These are phyloP conservation scores for Ocimum tenuiflorum DNA, from an alignment of 257 asterid genomes.

Conservation along the genomic window DNA sequence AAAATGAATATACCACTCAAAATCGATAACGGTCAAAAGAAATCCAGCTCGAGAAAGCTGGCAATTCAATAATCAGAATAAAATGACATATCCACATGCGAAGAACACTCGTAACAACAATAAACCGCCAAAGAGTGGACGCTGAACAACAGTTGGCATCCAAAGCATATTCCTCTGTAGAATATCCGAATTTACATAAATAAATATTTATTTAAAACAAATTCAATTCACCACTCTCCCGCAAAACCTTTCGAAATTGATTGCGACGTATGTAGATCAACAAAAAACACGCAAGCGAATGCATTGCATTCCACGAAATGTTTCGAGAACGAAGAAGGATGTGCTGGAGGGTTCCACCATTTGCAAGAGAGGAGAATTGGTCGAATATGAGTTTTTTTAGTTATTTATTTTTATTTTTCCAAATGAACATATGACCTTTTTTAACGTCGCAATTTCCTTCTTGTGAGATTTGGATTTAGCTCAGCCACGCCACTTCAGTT, in stretches of 20 bases:
- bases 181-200: conserved; percentile 40
- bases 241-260: conserved; percentile 7
- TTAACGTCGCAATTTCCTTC: background rate
- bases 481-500: too few relatives aligned
- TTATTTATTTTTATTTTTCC: background rate
- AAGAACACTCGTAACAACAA: conserved; percentile 32
- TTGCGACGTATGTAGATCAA: background rate
- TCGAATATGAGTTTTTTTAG: background rate
- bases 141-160: conserved; percentile 35
- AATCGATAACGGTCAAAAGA: conserved; percentile 10
- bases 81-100: conserved; percentile 40
- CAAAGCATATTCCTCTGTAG: conserved; percentile 54
- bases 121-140: conserved; percentile 50
- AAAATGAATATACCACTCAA: conserved; percentile 5
- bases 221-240: conserved; percentile 15
- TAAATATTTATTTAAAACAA: background rate
- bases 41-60: conserved; percentile 36
- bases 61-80: conserved; percentile 25
- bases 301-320: conserved; percentile 4
- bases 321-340: conserved; percentile 12
- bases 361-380: background rate
- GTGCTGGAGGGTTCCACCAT: conserved; percentile 11
- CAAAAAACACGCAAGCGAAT: background rate
- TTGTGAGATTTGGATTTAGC: too few relatives aligned
- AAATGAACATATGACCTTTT: background rate